Evolutionary conservation across 1,284 basidiomycete genomes (phyloP), one percentile per base, ranked within the genome.

Genomic region (Calocybe gambosa): DNA sequence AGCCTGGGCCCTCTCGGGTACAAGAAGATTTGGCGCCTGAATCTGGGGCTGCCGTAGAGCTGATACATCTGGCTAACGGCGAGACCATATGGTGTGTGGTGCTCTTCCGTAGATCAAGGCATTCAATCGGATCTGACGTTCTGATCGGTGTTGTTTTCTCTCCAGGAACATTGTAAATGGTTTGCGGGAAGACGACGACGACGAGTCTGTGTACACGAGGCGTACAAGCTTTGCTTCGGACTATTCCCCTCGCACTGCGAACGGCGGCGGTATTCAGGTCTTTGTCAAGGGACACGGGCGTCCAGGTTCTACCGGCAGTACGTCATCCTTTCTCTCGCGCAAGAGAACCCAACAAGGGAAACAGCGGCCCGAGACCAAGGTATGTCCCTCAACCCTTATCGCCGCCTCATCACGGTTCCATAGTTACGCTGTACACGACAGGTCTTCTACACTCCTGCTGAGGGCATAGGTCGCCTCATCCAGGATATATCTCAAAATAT

Each of bases 91-190:
- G 87, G 87, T 86, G 49, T 51, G 80, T 69, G 31, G 33, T 54
- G 29, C 21, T 53, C 48, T 49, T 42, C 71, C 66, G 12, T 41
- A 56, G 21, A 33, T 45, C 42, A 45, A 42, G 42, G 21, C 37
- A 38, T 29, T 29, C 28, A 29, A 29, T 29, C 10, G 28, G 9
- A 10, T 13, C 9, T 13, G 13, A 45, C 39, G 47, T 46, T 43
- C 51, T 51, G 33, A 55, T 50, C 47, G 43, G 49, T 23, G 25
- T 21, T n/a, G 49, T 10, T 8, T 34, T n/a, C 13, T 34, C 8
- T 16, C 31, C 51, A 89, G 85, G 85, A 82, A 81, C 48, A 86
- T 90, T 53, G 85, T 90, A 39, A 87, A 89, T 55, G 83, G 85
- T 13, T 64, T 91, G 52, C 81, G 87, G 31, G 85, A 88, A 36